Base-by-base conservation (phyloP, 2,329 filamentous ascomycete genomes). In the Fusarium lateritium region DNA sequence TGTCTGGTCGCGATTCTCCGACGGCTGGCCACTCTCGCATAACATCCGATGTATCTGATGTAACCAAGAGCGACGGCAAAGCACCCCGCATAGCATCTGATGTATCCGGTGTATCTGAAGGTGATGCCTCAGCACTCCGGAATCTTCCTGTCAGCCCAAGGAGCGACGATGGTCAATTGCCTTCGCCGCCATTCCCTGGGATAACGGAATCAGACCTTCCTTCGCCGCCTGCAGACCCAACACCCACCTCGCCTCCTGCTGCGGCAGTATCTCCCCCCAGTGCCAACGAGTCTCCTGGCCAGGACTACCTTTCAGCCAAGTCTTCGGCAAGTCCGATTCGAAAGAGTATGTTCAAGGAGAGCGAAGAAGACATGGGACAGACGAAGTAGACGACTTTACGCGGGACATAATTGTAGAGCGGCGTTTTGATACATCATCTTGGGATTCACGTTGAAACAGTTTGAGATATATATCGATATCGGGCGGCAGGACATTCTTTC, bases 311-410 rank as follows among this genome's bases (percentile, higher is more conserved):
- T 9, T 65, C 76, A 1, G 75, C 67, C 6, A 75, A 70, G 44
- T 52, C 73, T 6, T 60, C 68, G 4, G 52, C 72, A 9, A 73
- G 68, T 45, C 72, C 76, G 6, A 45, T 77, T n/a, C 74, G 82
- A 52, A 79, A 76, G 73, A 83, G 82, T 28, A 77, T 81, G 39
- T 83, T 84, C 42, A 72, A 75, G 8, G 82, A 83, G 69, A 79
- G 77, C n/a, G 75, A 76, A 28, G 81, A 83, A 40, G 81, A 84
- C 69, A 76, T 81, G 73, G 76, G 72, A 11, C 71, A 75, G 57
- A 38, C 54, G 24, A 68, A 64, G 51, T 67, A 55, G 67, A 24
- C 26, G 4, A 46, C 17, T 24, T 51, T 39, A 50, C 51, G n/a
- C 11, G n/a, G 19, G 4, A 24, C 28, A 31, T 51, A 31, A 38